A percentile compares a stretch with the other conserved stretches of the same genome.
These are phyloP conservation scores for Hymenochaete sp. DNA, from an alignment of 1,284 basidiomycete genomes.

Conservation along the genomic window DNA sequence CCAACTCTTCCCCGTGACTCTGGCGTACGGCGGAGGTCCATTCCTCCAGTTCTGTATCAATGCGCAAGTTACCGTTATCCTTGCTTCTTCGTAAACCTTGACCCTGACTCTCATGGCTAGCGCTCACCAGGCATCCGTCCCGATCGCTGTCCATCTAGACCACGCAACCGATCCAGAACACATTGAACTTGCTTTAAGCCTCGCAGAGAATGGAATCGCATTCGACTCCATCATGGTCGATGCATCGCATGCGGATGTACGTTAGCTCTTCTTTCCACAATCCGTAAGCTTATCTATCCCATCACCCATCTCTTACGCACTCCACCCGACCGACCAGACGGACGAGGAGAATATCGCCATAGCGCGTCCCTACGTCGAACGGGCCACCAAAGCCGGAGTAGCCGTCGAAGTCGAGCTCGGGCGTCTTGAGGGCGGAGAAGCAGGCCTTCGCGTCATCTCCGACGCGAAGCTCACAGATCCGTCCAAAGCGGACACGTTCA, in stretches of 20 bases:
- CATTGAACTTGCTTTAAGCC: slow-evolving; percentile 36
- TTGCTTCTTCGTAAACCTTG: no score
- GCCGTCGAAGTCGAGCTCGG: slow-evolving; percentile 44
- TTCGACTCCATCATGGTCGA: slow-evolving; percentile 48
- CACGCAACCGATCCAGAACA: slow-evolving; percentile 42
- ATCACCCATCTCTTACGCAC: neutral
- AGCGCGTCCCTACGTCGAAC: slow-evolving; percentile 38
- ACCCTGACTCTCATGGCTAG: no score
- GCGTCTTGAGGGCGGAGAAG: slow-evolving; percentile 43
- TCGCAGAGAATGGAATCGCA: slow-evolving; percentile 39
- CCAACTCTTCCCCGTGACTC: slow-evolving; percentile 39
- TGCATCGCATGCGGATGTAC: slow-evolving; percentile 39
- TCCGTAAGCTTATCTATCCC: neutral
- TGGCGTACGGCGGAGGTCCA: slow-evolving; percentile 38
- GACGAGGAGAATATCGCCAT: slow-evolving; percentile 43
- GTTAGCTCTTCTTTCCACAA: slow-evolving; percentile 3
- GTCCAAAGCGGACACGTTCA: slow-evolving; percentile 35
- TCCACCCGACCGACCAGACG: slow-evolving; percentile 25
- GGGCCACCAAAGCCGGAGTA: slow-evolving; percentile 33
- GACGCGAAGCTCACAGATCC: slow-evolving; percentile 41
- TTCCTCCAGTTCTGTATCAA: slow-evolving; percentile 41
- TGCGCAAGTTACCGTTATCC: slow-evolving; percentile 32
- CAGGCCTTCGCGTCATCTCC: slow-evolving; percentile 38
- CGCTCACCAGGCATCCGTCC: slow-evolving; percentile 38
- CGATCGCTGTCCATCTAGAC: slow-evolving; percentile 41